Percentiles rank a stretch among this genome's conserved stretches.
Conservation (phyloP, 257 asterid genomes). For the Solanum chilense region DNA sequence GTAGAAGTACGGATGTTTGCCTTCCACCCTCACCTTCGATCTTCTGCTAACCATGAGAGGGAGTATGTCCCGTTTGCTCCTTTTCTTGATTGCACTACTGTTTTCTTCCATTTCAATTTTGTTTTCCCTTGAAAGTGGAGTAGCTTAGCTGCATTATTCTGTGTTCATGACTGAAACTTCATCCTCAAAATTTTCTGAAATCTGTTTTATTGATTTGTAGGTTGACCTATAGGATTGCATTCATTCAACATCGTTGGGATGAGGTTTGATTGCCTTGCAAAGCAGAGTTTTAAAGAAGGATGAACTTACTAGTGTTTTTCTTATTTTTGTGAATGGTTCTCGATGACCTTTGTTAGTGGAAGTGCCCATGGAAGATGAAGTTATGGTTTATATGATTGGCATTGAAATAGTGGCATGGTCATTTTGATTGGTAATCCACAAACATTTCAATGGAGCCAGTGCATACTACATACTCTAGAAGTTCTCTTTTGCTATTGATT, state of each 20-base stretch:
- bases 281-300: background rate
- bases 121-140: background rate
- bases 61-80: background rate
- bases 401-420: background rate
- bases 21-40: background rate
- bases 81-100: background rate
- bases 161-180: background rate
- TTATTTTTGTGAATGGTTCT: background rate
- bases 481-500: background rate
- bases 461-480: background rate
- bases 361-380: background rate
- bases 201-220: background rate
- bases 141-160: background rate
- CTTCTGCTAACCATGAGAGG: background rate
- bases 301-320: background rate
- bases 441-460: background rate
- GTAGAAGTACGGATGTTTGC: background rate
- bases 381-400: background rate
- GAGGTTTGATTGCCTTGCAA: background rate
- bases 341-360: background rate
- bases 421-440: background rate
- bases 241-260: background rate
- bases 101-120: background rate
- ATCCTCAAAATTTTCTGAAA: background rate
- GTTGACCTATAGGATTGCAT: background rate